Evolutionary conservation across 1,284 basidiomycete species (phyloP), one percentile per base, ranked within the genome.

Genomic region (Bondarzewia mesenterica): DNA sequence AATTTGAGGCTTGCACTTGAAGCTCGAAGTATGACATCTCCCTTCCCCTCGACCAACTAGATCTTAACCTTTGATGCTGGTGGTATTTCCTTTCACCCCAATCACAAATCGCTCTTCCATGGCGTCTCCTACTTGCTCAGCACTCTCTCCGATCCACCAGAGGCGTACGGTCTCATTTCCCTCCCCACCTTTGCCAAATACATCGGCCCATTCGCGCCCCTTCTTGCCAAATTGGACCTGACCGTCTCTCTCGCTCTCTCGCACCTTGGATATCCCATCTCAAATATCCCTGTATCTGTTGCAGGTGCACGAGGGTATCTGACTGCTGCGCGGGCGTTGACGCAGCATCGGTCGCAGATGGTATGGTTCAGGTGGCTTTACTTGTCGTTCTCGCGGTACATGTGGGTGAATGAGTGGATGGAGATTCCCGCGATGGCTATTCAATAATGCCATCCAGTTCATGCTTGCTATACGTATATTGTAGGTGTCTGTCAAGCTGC

Each of bases 281-380:
- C 26, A 16, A 8, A 25, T 14, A 45, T 64, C 52, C 70, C 68
- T 12, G 69, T 71, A 2, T 77, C 85, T 50, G 67, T 85, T 4
- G 75, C 83, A 2, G 75, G 77, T 6, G 60, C 75, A 25, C 48
- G 53, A 21, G 77, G 77, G 47, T 95, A 89, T 59, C 36, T 65
- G 41, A 68, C 60, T 8, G 80, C 84, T 1, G 61, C 89, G 14
- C 58, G 63, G 14, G 91, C 92, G 2, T 93, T 95, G 83, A 65
- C 67, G 51, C 66, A 75, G 51, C 93, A 97, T 60, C 52, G 66
- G 49, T 82, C 79, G 48, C 93, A 97, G 69, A 67, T 92, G 54
- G 78, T 84, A 20, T 96, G 93, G 93, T 96, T 93, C 68, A 77
- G 93, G 43, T 90, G 83, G 77, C 67, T 93, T 44, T 93, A 94